Base-by-base conservation (phyloP, 2,329 filamentous ascomycete species). In the Endocalyx cinctus region DNA sequence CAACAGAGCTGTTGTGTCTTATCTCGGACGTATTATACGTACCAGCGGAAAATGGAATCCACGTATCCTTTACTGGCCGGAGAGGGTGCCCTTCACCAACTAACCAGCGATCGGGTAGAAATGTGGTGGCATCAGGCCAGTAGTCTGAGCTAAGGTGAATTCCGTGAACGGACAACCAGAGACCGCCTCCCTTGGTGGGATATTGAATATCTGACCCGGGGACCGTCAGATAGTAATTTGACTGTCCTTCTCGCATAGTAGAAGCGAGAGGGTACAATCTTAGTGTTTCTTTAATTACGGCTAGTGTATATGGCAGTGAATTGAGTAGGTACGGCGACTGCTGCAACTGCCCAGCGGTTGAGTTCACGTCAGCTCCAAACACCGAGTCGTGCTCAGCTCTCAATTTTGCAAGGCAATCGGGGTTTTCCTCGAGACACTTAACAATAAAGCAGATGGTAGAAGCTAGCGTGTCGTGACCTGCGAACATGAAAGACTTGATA, bases 31-130 rank as follows among this genome's bases (percentile, higher is more conserved):
- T n/a, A n/a, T n/a, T n/a, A n/a, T n/a, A n/a, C n/a, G n/a, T n/a
- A n/a, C n/a, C n/a, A n/a, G n/a, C n/a, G n/a, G n/a, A 51, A 31
- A 58, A 58, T 3, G 51, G 29, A 17, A 46, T 32, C 47, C 46
- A 53, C 2, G 41, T 18, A 2, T 39, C 47, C 23, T 45, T 48
- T 2, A 23, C 42, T 25, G 57, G 49, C 11, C 47, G 35, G 2
- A 49, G 35, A 5, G 42, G 38, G 26, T 51, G 41, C 25, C 46
- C 37, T 4, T 42, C 27, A 3, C 29, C 42, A 1, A 38, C 47
- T 0, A 76, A 59, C 58, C 59, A 65, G 10, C 61, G 46, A 17
- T 54, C 48, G 2, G 55, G 55, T 14, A 57, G 31, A 35, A 62
- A 65, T n/a, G n/a, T n/a, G n/a, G n/a, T n/a, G n/a, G n/a, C n/a